Conservation (phyloP, 1,284 basidiomycete species). For the Volvariella volvacea region DNA sequence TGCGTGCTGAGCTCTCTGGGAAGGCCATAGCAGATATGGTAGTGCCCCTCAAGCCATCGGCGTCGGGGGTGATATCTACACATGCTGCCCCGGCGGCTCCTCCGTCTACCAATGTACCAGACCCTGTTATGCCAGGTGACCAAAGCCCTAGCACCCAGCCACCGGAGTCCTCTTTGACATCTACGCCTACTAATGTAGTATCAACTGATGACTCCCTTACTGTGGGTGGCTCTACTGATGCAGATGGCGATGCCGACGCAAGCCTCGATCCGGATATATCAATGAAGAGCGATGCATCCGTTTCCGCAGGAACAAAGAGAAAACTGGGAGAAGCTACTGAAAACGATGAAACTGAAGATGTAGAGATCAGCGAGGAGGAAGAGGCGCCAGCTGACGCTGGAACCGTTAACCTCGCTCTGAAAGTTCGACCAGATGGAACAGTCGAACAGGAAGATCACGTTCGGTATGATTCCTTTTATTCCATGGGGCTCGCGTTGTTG, state of each 20-base stretch:
- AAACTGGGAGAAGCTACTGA: conserved; percentile 56
- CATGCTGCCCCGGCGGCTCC: conserved; percentile 18
- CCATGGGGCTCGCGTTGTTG: conserved; percentile 7
- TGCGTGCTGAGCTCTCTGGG: conserved; percentile 86
- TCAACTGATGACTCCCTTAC: background rate
- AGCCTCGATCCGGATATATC: conserved; percentile 20
- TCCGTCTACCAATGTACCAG: conserved; percentile 15
- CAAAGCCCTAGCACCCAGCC: too few relatives aligned
- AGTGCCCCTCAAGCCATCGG: conserved; percentile 28
- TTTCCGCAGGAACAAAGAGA: conserved; percentile 54
- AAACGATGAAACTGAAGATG: conserved; percentile 32
- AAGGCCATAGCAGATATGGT: conserved; percentile 44
- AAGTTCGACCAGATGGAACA: conserved; percentile 80
- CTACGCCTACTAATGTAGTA: too few relatives aligned
- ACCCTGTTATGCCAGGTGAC: too few relatives aligned
- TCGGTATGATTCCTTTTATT: conserved; percentile 49
- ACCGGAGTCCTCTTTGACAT: too few relatives aligned
- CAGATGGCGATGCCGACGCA: conserved; percentile 20
- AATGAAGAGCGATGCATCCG: conserved; percentile 13
- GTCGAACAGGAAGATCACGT: conserved; percentile 93
- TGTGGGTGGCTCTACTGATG: conserved; percentile 10
- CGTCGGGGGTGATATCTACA: conserved; percentile 12
- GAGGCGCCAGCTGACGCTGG: conserved; percentile 37
- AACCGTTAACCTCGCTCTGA: conserved; percentile 46
- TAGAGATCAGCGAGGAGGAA: conserved; percentile 38